Conservation (phyloP, 345 rosid species). For the Mangifera indica region DNA sequence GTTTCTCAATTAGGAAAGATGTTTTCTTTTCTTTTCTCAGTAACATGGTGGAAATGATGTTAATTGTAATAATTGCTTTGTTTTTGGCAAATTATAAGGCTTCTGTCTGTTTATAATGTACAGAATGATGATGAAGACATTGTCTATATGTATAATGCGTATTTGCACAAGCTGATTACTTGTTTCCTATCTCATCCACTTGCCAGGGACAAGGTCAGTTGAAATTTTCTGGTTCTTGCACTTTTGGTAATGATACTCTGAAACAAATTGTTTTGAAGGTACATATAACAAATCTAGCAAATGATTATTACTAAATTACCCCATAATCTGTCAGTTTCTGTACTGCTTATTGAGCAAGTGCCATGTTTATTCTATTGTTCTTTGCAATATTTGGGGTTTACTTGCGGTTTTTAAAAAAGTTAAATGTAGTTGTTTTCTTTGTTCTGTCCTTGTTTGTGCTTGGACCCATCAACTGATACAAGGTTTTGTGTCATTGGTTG, state of each 20-base stretch:
- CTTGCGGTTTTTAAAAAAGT: too few species aligned
- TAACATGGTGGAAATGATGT: not conserved
- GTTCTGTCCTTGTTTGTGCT: not conserved
- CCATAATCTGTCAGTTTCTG: not conserved
- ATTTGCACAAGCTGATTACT: constrained; percentile 83
- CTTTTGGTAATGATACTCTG: not conserved
- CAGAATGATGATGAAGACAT: constrained; percentile 95
- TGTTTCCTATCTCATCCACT: constrained; percentile 87
- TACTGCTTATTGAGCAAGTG: not conserved
- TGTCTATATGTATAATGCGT: constrained; percentile 85
- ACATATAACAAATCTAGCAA: not conserved
- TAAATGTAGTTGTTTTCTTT: not conserved
- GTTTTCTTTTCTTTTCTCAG: not conserved
- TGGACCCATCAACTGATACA: not conserved
- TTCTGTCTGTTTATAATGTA: constrained; percentile 25
- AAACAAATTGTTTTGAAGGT: not conserved
- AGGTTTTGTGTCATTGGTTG: not conserved
- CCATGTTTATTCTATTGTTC: not conserved
- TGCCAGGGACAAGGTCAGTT: constrained; percentile 86
- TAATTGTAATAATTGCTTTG: constrained; percentile 14
- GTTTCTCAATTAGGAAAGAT: not conserved
- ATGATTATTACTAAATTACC: not conserved
- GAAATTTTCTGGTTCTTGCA: constrained; percentile 10
- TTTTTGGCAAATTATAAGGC: constrained; percentile 13
- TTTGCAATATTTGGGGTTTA: not conserved